Conservation (phyloP, 805 yeast species). For the Wickerhamomyces chambardii region DNA sequence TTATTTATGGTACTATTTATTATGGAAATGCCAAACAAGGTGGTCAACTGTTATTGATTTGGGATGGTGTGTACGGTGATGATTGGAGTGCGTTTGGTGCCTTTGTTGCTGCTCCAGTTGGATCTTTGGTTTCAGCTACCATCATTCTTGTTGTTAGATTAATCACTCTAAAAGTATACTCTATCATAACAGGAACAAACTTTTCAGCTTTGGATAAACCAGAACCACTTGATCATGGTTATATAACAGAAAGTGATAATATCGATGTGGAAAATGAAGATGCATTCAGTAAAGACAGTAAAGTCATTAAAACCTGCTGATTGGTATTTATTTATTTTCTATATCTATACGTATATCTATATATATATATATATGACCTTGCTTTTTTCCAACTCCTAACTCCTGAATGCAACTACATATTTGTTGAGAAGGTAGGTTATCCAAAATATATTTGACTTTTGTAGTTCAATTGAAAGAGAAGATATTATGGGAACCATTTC, state of each 20-base stretch:
- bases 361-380: no score
- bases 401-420: no score
- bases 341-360: no score
- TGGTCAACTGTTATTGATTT: constrained; percentile 61
- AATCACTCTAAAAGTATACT: constrained; percentile 14
- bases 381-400: no score
- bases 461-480: no score
- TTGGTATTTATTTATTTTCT: no score
- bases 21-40: constrained; percentile 69
- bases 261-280: neutral
- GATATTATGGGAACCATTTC: no score
- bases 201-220: constrained; percentile 26
- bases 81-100: constrained; percentile 98
- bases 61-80: constrained; percentile 70
- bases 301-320: no score
- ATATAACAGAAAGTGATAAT: neutral
- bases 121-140: constrained; percentile 56
- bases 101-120: constrained; percentile 83
- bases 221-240: neutral
- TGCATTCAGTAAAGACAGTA: no score
- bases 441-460: no score
- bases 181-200: constrained; percentile 10
- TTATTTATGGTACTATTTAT: constrained; percentile 77
- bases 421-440: no score
- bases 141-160: constrained; percentile 42